Evolutionary conservation across 2,329 filamentous ascomycete species (phyloP).

Genomic region (Endocalyx cinctus): DNA sequence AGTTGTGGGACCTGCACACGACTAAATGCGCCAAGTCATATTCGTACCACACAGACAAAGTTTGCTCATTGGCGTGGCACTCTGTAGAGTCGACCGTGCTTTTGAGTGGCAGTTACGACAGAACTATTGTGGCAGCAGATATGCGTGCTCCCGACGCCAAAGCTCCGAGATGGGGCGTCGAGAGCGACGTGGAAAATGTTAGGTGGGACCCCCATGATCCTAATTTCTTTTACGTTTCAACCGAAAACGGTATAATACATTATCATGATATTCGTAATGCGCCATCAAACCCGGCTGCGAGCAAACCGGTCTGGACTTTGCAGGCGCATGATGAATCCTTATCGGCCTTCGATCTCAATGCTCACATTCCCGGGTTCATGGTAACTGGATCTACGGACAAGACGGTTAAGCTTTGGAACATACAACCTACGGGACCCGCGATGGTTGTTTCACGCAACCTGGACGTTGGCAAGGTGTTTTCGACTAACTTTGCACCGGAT

Average conservation of each 20-base stretch:
- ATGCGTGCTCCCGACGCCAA: slow-evolving; percentile 89
- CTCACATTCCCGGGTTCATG: slow-evolving; percentile 83
- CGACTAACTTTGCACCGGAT: slow-evolving; percentile 85
- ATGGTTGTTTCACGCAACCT: slow-evolving; percentile 91
- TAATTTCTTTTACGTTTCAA: slow-evolving; percentile 94
- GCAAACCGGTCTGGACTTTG: slow-evolving; percentile 87
- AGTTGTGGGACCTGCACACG: slow-evolving; percentile 95
- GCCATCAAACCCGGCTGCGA: slow-evolving; percentile 65
- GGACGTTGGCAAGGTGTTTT: slow-evolving; percentile 93
- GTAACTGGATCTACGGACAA: slow-evolving; percentile 92
- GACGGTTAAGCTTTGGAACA: slow-evolving; percentile 95
- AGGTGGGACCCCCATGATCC: slow-evolving; percentile 89
- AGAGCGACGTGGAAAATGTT: slow-evolving; percentile 90
- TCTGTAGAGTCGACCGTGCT: slow-evolving; percentile 80
- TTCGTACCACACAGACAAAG: slow-evolving; percentile 93
- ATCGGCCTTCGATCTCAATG: slow-evolving; percentile 89
- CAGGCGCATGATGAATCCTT: slow-evolving; percentile 93
- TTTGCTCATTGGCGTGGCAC: slow-evolving; percentile 95
- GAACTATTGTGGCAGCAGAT: slow-evolving; percentile 88
- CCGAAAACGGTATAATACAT: slow-evolving; percentile 86
- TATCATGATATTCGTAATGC: slow-evolving; percentile 82
- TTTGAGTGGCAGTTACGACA: slow-evolving; percentile 90
- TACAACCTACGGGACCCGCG: slow-evolving; percentile 71
- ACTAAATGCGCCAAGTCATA: slow-evolving; percentile 94
- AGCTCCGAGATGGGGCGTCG: slow-evolving; percentile 82